Conservation (phyloP, 2,329 filamentous ascomycete species). For the Aspergillus cejpii region DNA sequence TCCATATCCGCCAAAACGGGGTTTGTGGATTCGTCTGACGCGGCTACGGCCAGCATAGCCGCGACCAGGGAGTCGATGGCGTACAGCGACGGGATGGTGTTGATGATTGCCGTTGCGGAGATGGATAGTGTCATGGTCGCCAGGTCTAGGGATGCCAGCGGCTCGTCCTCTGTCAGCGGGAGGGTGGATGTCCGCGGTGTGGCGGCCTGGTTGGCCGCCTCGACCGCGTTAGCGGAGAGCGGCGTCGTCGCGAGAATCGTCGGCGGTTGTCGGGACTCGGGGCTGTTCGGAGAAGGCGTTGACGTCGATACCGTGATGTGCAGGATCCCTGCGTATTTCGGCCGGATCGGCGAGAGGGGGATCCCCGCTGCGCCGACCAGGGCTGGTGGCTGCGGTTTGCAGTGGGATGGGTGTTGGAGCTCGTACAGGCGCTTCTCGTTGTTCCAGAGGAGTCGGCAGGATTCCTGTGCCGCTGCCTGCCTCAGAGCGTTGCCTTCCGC, state of each 20-base stretch:
- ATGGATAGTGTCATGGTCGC: conserved; percentile 38
- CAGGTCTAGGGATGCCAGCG: conserved; percentile 41
- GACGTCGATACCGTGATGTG: conserved; percentile 39
- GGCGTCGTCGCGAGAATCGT: conserved; percentile 38
- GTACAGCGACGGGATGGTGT: conserved; percentile 42
- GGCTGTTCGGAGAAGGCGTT: conserved; percentile 17
- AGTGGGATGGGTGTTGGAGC: conserved; percentile 42
- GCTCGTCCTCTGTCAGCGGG: conserved; percentile 36
- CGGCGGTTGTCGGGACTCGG: conserved; percentile 21
- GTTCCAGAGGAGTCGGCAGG: conserved; percentile 43
- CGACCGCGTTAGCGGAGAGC: conserved; percentile 30
- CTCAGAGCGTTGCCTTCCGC: conserved; percentile 41
- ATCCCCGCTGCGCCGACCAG: conserved; percentile 33
- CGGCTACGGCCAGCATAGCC: conserved; percentile 41
- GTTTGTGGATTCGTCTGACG: conserved; percentile 39
- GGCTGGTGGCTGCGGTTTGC: conserved; percentile 23
- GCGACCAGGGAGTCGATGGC: conserved; percentile 44
- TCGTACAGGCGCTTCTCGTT: conserved; percentile 38
- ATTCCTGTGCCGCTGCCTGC: conserved; percentile 42
- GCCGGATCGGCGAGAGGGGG: conserved; percentile 28
- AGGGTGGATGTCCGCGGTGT: conserved; percentile 36
- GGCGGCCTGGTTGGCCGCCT: conserved; percentile 28
- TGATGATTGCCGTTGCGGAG: conserved; percentile 35
- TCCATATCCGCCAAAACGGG: conserved; percentile 35
- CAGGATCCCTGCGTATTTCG: conserved; percentile 31